Conservation (phyloP, 2,329 filamentous ascomycete species). For the Scorias spongiosa region DNA sequence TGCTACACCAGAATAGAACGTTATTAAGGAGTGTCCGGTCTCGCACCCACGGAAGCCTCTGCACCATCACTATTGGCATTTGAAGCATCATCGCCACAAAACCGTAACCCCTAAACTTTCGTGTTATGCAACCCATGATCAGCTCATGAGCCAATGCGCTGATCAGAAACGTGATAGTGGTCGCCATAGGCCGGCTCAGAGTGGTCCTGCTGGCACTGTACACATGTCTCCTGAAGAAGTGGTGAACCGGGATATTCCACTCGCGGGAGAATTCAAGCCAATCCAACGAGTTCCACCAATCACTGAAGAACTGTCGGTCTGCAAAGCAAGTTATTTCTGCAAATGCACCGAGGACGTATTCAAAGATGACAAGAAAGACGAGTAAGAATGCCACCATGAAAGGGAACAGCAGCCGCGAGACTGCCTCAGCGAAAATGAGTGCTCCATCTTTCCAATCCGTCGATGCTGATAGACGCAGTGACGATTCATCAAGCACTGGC, state of each 20-base stretch:
- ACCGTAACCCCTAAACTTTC: slow-evolving; percentile 89
- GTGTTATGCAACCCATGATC: slow-evolving; percentile 94
- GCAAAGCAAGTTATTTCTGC: slow-evolving; percentile 76
- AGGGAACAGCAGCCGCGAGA: slow-evolving; percentile 82
- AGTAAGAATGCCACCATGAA: slow-evolving; percentile 94
- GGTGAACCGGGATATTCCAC: slow-evolving; percentile 96
- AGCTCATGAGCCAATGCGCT: slow-evolving; percentile 83
- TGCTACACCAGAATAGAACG: slow-evolving; percentile 16
- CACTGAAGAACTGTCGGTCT: slow-evolving; percentile 81
- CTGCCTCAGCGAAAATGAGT: slow-evolving; percentile 75
- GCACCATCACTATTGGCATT: slow-evolving; percentile 83
- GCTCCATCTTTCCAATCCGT: slow-evolving; percentile 46
- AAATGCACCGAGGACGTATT: slow-evolving; percentile 87
- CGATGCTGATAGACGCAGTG: slow-evolving; percentile 34
- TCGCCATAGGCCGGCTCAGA: slow-evolving; percentile 63
- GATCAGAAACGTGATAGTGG: slow-evolving; percentile 80
- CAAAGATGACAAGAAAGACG: slow-evolving; percentile 96
- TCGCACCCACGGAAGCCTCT: slow-evolving; percentile 59
- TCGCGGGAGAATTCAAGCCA: slow-evolving; percentile 93
- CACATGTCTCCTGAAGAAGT: slow-evolving; percentile 87
- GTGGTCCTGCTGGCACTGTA: slow-evolving; percentile 68
- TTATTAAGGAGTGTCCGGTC: slow-evolving; percentile 60
- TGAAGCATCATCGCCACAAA: slow-evolving; percentile 94
- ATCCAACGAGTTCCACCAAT: slow-evolving; percentile 61
- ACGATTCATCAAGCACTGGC: slow-evolving; percentile 66